Percentiles rank a stretch among this genome's conserved stretches.
These are phyloP conservation scores for Kwoniella pini DNA, from an alignment of 768 basidiomycete species.

Conservation along the genomic window DNA sequence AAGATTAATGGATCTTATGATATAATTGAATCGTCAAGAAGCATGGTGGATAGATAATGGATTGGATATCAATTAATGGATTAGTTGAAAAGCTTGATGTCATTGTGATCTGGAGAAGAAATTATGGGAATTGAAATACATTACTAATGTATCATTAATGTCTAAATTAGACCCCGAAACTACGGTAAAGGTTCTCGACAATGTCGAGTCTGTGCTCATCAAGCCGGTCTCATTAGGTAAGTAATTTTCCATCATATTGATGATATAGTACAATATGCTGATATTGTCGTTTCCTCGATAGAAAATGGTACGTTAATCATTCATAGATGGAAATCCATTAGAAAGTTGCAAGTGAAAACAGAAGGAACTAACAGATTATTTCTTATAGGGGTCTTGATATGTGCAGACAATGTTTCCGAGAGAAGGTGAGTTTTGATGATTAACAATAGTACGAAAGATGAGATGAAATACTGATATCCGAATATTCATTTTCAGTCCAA, in stretches of 20 bases:
- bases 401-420: constrained; percentile 98
- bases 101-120: background rate
- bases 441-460: too few relatives aligned
- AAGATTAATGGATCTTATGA: too few relatives aligned
- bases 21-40: too few relatives aligned
- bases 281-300: constrained; percentile 8
- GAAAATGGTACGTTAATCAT: constrained; percentile 40
- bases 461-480: background rate
- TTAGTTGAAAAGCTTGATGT: too few relatives aligned
- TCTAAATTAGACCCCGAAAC: constrained; percentile 68
- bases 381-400: constrained; percentile 76
- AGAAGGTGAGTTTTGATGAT: constrained; percentile 57
- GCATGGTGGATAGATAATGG: too few relatives aligned
- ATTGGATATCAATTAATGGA: too few relatives aligned
- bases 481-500: constrained; percentile 56
- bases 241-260: constrained; percentile 52
- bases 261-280: constrained; percentile 14
- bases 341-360: too few relatives aligned
- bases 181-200: constrained; percentile 93
- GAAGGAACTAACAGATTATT: background rate
- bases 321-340: background rate
- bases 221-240: constrained; percentile 96
- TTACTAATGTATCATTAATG: background rate
- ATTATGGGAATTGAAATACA: background rate
- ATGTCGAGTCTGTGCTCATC: constrained; percentile 95